Evolutionary conservation across 176 grass and related monocot species (phyloP).

Genomic region (Canna indica): DNA sequence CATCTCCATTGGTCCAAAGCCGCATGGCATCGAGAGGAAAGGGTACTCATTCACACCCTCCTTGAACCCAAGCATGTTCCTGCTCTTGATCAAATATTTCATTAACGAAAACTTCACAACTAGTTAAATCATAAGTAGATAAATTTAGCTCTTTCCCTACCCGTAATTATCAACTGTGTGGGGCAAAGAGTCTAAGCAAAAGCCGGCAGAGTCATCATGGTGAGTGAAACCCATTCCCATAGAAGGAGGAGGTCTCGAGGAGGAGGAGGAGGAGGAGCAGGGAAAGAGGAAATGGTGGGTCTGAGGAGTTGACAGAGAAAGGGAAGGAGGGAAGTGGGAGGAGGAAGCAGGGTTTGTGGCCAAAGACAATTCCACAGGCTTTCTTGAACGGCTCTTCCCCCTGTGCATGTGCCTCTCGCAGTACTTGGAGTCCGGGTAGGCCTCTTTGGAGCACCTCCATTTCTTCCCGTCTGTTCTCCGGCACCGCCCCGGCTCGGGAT

Average conservation of each 20-base stretch:
- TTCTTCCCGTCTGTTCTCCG: conserved; percentile 40
- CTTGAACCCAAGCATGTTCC: conserved; percentile 11
- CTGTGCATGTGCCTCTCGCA: conserved; percentile 43
- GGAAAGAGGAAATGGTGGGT: conserved; percentile 11
- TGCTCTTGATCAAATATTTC: background rate
- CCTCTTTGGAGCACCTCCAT: conserved; percentile 43
- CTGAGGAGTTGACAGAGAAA: background rate
- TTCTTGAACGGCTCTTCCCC: conserved; percentile 47
- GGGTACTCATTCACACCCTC: conserved; percentile 21
- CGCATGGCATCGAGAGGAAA: conserved; percentile 6
- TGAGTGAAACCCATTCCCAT: background rate
- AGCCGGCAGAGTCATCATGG: background rate
- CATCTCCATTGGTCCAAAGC: background rate
- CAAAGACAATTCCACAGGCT: conserved; percentile 44
- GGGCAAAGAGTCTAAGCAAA: conserved; percentile 2
- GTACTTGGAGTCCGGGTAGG: conserved; percentile 35
- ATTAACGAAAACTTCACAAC: background rate
- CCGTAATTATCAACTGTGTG: conserved; percentile 20
- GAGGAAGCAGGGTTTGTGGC: conserved; percentile 24
- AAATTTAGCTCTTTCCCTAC: background rate
- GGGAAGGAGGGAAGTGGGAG: conserved; percentile 8
- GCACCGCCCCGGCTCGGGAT: conserved; percentile 35
- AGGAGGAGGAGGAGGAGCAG: conserved; percentile 10
- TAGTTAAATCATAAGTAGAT: background rate
- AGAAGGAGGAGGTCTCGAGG: background rate